Base-by-base conservation (phyloP, 768 basidiomycete genomes). In the Macrolepiota albuminosa region DNA sequence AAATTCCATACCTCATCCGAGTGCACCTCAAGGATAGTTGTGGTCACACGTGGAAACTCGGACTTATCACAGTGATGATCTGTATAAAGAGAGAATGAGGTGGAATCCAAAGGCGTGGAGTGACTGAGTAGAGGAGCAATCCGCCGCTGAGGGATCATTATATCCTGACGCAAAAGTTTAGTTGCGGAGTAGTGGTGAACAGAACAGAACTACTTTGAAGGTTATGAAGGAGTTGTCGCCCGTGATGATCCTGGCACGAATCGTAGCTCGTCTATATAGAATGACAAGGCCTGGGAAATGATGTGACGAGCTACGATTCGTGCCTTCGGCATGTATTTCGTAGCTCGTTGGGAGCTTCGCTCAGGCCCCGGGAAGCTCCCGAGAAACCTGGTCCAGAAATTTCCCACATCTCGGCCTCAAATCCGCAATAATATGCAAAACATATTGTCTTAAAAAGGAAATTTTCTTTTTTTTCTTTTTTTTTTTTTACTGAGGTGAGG, bases 1-100 rank as follows among this genome's bases (percentile, higher is more conserved):
- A 98, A 73, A 69, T 90, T 87, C 95, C 96, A 98, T 46, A 99
- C 95, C 71, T 99, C 94, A 69, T 98, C 93, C 11, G 79, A 82
- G 72, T 98, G 96, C 34, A 88, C 91, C 48, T 87, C 83, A 60
- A 98, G 76, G 54, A 95, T 87, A 29, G 89, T 88, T 3, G 93
- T 95, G 13, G 91, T 95, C 29, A 88, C 78, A 48, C 84, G 82
- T 7, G 97, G 97, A 75, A 99, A 98, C 43, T 82, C 82, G 31
- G 84, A 81, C 68, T 87, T 82, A 61, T 86, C 83, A 74, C 95
- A 97, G 55, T 82, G 75, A 69, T 96, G 93, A 71, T 99, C 95
- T 51, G 81, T 80, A 68, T 93, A 93, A 52, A 99, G 75, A n/a
- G 94, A 93, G 69, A 89, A 88, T 36, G 85, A 77, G 16, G 76